These are phyloP conservation scores for Inga oerstediana DNA, from an alignment of 306 rosid genomes.

Conservation along the genomic window DNA sequence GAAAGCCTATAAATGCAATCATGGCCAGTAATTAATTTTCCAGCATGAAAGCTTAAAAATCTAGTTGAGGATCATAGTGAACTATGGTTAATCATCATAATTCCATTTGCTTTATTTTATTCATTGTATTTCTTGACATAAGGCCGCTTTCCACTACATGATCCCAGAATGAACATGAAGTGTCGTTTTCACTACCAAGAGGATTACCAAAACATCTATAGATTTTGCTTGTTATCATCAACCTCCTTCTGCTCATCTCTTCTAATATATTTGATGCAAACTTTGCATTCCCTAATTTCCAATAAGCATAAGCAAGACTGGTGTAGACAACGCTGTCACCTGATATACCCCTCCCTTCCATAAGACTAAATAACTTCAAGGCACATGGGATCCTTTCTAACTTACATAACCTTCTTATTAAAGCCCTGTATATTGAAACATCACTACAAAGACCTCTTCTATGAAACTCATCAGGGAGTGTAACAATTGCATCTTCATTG, in stretches of 20 bases:
- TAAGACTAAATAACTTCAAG: constrained; percentile 53
- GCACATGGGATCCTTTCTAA: constrained; percentile 60
- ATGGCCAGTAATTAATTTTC: constrained; percentile 18
- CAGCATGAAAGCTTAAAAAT: constrained; percentile 7
- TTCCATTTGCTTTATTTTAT: constrained; percentile 51
- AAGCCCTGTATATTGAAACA: constrained; percentile 73
- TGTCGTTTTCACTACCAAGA: constrained; percentile 42
- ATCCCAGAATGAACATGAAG: constrained; percentile 69
- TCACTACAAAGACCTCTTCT: constrained; percentile 62
- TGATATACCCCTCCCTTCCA: constrained; percentile 60
- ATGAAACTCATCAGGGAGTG: constrained; percentile 64
- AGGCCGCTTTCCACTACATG: constrained; percentile 64
- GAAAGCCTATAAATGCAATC: background rate
- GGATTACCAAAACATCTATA: constrained; percentile 60
- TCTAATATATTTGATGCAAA: constrained; percentile 52
- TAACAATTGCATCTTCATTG: constrained; percentile 58
- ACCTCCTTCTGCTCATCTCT: constrained; percentile 70
- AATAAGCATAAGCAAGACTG: constrained; percentile 70
- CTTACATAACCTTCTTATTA: constrained; percentile 80
- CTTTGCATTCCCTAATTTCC: constrained; percentile 65
- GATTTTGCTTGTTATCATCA: constrained; percentile 68
- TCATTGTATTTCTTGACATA: constrained; percentile 64
- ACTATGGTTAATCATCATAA: constrained; percentile 29
- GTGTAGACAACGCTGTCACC: constrained; percentile 73
- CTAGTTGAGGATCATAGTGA: background rate